These are phyloP conservation scores for Ampelocalamus luodianensis DNA, from an alignment of 176 grass and related monocot species.

Conservation along the genomic window DNA sequence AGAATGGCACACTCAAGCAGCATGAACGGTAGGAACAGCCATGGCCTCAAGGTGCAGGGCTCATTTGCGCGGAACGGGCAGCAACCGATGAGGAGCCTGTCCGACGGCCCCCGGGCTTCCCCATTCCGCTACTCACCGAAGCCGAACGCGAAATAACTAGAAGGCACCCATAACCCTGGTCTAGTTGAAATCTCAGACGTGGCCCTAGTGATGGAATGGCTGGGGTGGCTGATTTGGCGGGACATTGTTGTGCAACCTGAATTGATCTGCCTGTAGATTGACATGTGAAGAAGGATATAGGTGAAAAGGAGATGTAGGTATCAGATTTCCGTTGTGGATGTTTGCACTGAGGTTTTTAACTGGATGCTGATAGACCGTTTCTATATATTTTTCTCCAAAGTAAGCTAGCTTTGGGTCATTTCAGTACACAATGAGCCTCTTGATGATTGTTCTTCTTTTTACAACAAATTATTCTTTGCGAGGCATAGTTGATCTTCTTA, in stretches of 20 bases:
- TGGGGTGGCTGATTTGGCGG: conserved; percentile 1
- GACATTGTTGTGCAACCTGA: conserved; percentile 40
- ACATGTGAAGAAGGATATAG: conserved; percentile 67
- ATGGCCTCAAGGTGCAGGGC: conserved; percentile 56
- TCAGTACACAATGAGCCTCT: not conserved
- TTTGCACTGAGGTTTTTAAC: conserved; percentile 43
- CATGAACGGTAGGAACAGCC: conserved; percentile 53
- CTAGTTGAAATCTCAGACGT: not conserved
- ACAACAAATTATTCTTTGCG: not conserved
- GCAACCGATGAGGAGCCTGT: conserved; percentile 67
- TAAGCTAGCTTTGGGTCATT: conserved; percentile 19
- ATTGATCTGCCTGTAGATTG: conserved; percentile 68
- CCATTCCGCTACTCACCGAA: conserved; percentile 73
- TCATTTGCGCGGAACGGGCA: conserved; percentile 54
- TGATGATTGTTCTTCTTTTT: not conserved
- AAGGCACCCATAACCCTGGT: not conserved
- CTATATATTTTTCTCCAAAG: conserved; percentile 3
- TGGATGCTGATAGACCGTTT: conserved; percentile 41
- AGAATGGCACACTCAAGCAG: conserved; percentile 62
- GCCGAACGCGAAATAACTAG: conserved; percentile 48
- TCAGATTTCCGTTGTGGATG: conserved; percentile 36
- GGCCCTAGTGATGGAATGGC: conserved; percentile 28
- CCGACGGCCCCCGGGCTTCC: conserved; percentile 61
- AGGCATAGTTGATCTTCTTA: not conserved
- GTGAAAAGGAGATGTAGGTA: conserved; percentile 54